Evolutionary conservation across 2,329 filamentous ascomycete species (phyloP), one percentile per base, ranked within the genome.

Genomic region (Akanthomyces muscarius): DNA sequence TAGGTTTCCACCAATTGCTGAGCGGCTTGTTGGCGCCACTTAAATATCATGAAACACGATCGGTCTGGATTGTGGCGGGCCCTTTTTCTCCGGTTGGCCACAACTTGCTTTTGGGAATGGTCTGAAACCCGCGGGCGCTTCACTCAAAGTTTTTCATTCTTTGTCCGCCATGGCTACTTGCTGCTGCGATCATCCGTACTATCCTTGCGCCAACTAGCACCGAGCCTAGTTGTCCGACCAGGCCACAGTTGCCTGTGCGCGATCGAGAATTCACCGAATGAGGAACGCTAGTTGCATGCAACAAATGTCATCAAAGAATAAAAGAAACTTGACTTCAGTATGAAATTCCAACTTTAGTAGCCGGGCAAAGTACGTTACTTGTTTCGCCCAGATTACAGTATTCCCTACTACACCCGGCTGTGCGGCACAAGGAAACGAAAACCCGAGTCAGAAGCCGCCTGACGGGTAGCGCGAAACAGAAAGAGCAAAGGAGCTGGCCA

Each of bases 391-490:
- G 33, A 42, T 21, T 55, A 16, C 28, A 18, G 3, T 47, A 47
- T 41, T 55, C 33, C 33, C 38, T n/a, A 33, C 5, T 42, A n/a
- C 36, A 42, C 36, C 33, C 52, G 52, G 52, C 36, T 36, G 33
- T 42, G n/a, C 52, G 52, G 52, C 52, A 55, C 52, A 11, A n/a
- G 23, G 33, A 55, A 55, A 55, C 52, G 23, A 42, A 10, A 42
- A 42, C 21, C 23, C 21, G 8, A 42, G 52, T n/a, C 21, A 38
- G 8, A 23, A 38, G 18, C 30, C 7, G 30, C 18, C 14, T 36
- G 11, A 2, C 14, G 30, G 30, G 23, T 53, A 23, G 50, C 30
- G 30, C 50, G 50, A 53, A 53, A 53, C 50, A 21, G 30, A 2
- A 38, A 16, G 10, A 33, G 50, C 30, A n/a, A 16, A 16, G 13